Evolutionary conservation across 306 rosid species (phyloP), one percentile per base, ranked within the genome.

Genomic region (Malus sylvestris): DNA sequence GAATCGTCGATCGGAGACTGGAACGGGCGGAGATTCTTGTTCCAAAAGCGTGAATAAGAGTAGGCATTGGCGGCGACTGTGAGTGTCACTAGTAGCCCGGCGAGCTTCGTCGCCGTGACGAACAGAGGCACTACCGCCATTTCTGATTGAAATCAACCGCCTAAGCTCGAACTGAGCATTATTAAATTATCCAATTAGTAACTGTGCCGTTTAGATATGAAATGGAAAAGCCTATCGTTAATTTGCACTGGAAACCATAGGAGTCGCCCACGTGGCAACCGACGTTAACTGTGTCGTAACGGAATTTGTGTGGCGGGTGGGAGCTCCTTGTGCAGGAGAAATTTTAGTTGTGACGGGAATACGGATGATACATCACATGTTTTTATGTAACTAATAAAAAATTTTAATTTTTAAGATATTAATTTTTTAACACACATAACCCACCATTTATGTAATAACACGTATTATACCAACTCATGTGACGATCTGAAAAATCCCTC

Each of bases 11-110:
- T 85, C 19, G 98, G 98, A 22, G 97, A 92, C 35, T 64, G 85
- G 79, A 95, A 92, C 3, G 76, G 84, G 53, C 87, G 96, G 55
- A 95, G 95, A 68, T 88, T 85, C 82, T 85, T 88, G 40, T 76
- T 76, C 67, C 95, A 79, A 76, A 51, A 92, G 60, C 87, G 93
- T 2, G 85, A 63, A 85, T 81, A 95, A 4, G 97, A 88, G 88
- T 85, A 84, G 22, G 85, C 97, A 84, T 95, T 95, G 75, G 90
- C 89, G 64, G 97, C 96, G 75, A 92, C 83, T 77, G 91, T 79
- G 80, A 89, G 77, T 1, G 91, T 87, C 7, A 78, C 84, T 25
- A 92, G 29, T 22, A 87, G 75, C 70, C 95, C 93, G 85, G 92
- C 95, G 76, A 94, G 83, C 88, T 94, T 92, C 20, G 98, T 90